phyloP scores from a whole-genome alignment of 768 basidiomycete species.

The Aureoboletus auriporus region DNA sequence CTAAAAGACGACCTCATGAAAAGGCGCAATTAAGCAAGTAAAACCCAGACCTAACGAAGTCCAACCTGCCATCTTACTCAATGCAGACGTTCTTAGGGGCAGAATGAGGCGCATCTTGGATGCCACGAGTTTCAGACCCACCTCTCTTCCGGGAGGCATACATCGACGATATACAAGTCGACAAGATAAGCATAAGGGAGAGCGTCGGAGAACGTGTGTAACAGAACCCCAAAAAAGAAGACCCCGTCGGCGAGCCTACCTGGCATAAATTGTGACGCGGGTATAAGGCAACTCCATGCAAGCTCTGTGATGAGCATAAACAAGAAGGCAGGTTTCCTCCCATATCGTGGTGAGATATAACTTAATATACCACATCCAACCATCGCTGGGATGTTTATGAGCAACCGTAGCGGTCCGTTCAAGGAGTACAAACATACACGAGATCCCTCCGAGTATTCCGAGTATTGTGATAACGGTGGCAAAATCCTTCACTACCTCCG shows the following conservation, averaged over 20 bases:
- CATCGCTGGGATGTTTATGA: constrained; percentile 18
- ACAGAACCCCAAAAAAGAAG: constrained; percentile 17
- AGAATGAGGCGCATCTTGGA: neutral
- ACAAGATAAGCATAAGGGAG: constrained; percentile 15
- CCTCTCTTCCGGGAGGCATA: constrained; percentile 23
- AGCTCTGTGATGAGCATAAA: constrained; percentile 4
- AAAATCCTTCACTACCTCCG: constrained; percentile 20
- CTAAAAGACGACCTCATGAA: constrained; percentile 8
- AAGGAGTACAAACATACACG: neutral
- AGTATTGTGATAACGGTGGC: constrained; percentile 18
- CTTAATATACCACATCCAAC: constrained; percentile 20
- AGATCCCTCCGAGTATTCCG: constrained; percentile 12
- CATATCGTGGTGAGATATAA: constrained; percentile 23
- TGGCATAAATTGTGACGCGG: constrained; percentile 13
- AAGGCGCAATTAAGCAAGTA: neutral
- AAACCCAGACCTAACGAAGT: constrained; percentile 19
- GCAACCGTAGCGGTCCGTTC: neutral
- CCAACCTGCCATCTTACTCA: constrained; percentile 29
- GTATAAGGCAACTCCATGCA: constrained; percentile 10
- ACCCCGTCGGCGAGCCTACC: constrained; percentile 10
- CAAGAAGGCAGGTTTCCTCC: constrained; percentile 22
- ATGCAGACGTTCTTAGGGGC: constrained; percentile 19
- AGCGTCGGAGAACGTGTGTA: constrained; percentile 6
- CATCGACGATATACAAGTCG: constrained; percentile 28
- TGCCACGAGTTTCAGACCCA: neutral